phyloP scores from a whole-genome alignment of 2,329 filamentous ascomycete species.

The Neurospora crassa region DNA sequence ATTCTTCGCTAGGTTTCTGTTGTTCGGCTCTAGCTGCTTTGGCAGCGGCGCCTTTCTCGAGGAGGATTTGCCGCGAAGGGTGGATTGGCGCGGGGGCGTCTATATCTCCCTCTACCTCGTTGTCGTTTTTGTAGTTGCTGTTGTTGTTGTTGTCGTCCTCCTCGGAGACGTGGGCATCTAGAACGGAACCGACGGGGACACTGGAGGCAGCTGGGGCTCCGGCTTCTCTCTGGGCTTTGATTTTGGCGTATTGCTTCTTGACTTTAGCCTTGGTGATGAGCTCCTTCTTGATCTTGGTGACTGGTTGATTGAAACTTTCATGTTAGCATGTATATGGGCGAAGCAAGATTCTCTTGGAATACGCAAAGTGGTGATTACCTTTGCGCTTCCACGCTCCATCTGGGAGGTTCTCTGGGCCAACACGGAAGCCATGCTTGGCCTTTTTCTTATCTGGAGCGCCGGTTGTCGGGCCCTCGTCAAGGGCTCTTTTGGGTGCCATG shows the following conservation, averaged over 20 bases:
- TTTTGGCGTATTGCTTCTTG: slow-evolving; percentile 84
- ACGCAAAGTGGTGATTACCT: slow-evolving; percentile 26
- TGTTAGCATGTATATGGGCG: slow-evolving; percentile 3
- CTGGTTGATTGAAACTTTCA: background rate
- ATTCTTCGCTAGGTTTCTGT: slow-evolving; percentile 11
- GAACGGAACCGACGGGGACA: slow-evolving; percentile 12
- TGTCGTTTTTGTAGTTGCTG: slow-evolving; percentile 10
- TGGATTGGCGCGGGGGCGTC: background rate
- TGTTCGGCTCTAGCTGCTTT: slow-evolving; percentile 6
- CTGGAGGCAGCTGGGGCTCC: slow-evolving; percentile 5
- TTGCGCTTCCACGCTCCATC: slow-evolving; percentile 85
- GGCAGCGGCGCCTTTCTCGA: slow-evolving; percentile 4
- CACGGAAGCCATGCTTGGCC: slow-evolving; percentile 63
- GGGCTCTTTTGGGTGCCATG: slow-evolving; percentile 53
- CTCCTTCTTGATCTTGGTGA: slow-evolving; percentile 65
- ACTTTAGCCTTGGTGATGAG: slow-evolving; percentile 89
- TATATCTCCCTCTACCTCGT: slow-evolving; percentile 3
- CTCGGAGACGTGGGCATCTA: slow-evolving; percentile 5
- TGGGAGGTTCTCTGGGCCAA: slow-evolving; percentile 83
- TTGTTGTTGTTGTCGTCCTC: background rate
- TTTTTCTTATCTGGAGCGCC: slow-evolving; percentile 36
- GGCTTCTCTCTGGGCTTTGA: slow-evolving; percentile 50
- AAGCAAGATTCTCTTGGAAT: background rate
- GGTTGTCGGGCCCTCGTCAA: slow-evolving; percentile 28
- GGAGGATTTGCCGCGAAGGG: background rate